Base-by-base conservation (phyloP, 2,329 filamentous ascomycete genomes). In the Arthroderma sp. region DNA sequence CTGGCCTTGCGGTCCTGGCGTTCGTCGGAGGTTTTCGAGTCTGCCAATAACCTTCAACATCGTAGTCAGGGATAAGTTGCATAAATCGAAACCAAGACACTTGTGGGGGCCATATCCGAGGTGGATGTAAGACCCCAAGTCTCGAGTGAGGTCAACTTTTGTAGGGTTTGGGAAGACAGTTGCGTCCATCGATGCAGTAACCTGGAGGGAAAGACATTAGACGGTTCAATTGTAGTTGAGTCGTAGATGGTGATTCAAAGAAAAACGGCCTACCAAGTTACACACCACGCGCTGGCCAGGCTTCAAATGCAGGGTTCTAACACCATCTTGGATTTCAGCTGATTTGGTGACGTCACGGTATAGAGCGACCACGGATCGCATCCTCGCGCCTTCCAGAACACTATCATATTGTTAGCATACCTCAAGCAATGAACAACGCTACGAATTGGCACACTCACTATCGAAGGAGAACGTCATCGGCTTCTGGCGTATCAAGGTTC, bases 321-420 rank as follows among this genome's bases (percentile, higher is more conserved):
- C 68, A 9, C 66, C 63, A 56, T 74, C 72, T 31, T 71, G 65
- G 25, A 74, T 61, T 31, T 67, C 65, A 1, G 65, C 65, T 3
- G 66, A 61, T 54, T 66, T 68, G 21, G 66, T 63, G 31, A 69
- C 71, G 31, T 69, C 64, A 21, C 72, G 70, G 28, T 66, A 70
- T 41, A 74, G 56, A 39, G 65, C 70, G 17, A 73, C 71, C 1
- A 70, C 71, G 9, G 68, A 71, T 43, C 68, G 64, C 55, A 74
- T 62, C 35, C 71, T 66, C 41, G 70, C 68, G 28, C 71, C 71
- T 57, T 74, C 71, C 66, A 74, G 68, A 58, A 73, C 72, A 61
- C 71, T 73, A 57, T 33, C 81, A 80, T 60, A 66, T 73, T 71
- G 81, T 21, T 74, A 81, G 62, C 67, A 71, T 1, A 69, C 76